Evolutionary conservation across 176 grass and related monocot genomes (phyloP).

Genomic region (Metroxylon sagu): DNA sequence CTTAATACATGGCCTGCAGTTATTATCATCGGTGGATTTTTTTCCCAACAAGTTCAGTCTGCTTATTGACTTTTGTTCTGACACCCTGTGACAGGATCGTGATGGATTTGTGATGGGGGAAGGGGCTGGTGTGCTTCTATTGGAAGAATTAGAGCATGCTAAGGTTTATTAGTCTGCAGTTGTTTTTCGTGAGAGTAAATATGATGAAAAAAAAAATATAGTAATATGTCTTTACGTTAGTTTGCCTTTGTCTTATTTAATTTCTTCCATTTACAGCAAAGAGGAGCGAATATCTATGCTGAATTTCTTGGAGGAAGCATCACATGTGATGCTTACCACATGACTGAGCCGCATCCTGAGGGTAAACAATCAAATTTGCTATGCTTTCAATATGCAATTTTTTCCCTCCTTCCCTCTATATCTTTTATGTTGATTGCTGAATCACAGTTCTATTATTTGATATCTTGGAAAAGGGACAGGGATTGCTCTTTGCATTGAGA

Average conservation of each 20-base stretch:
- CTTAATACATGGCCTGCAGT: too few species aligned
- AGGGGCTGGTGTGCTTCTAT: conserved; percentile 85
- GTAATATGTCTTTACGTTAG: not conserved
- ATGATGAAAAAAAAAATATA: too few species aligned
- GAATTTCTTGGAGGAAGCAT: conserved; percentile 99
- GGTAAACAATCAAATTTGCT: conserved; percentile 39
- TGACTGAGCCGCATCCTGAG: conserved; percentile 99
- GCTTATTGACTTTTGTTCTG: not conserved
- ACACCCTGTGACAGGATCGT: conserved; percentile 42
- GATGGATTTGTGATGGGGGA: conserved; percentile 99
- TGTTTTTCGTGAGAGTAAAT: too few species aligned
- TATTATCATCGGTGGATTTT: not conserved
- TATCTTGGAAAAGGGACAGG: conserved; percentile 57
- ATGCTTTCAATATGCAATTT: not conserved
- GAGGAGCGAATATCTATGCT: conserved; percentile 89
- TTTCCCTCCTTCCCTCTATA: not conserved
- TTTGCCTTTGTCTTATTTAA: not conserved
- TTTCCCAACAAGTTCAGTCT: not conserved
- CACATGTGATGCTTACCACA: conserved; percentile 97
- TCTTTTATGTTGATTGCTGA: too few species aligned
- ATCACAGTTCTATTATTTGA: not conserved
- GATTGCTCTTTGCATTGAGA: conserved; percentile 92
- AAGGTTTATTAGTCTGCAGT: conserved; percentile 30
- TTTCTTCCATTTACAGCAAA: conserved; percentile 43
- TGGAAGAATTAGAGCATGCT: conserved; percentile 99